These are phyloP conservation scores for Stenogyne calaminthoides DNA, from an alignment of 305 asterid species.

Conservation along the genomic window DNA sequence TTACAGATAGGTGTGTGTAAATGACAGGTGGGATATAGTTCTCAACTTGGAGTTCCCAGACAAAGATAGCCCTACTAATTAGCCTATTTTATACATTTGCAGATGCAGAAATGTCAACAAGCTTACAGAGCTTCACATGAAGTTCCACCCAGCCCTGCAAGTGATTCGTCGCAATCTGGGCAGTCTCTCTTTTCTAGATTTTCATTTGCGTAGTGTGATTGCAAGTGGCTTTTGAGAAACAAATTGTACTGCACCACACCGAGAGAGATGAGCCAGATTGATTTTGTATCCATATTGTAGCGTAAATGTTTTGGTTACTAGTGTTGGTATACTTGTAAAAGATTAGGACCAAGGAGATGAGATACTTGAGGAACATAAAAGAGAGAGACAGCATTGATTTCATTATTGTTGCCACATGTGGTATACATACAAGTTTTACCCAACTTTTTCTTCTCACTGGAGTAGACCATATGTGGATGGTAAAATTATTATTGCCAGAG, in stretches of 20 bases:
- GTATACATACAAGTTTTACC: conserved; percentile 16
- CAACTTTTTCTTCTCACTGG: not conserved
- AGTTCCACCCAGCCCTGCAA: conserved; percentile 68
- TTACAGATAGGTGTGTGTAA: not conserved
- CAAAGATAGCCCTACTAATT: conserved; percentile 13
- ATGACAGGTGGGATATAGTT: not conserved
- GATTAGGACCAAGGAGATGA: not conserved
- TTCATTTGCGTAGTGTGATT: conserved; percentile 58
- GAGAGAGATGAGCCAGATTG: not conserved
- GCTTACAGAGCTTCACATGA: conserved; percentile 68
- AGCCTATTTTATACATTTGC: conserved; percentile 30
- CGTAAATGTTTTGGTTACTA: conserved; percentile 11
- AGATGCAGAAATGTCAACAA: conserved; percentile 89
- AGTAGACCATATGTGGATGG: not conserved
- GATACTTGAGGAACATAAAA: not conserved
- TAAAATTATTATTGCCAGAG: not conserved
- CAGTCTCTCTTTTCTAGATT: conserved; percentile 89
- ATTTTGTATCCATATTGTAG: conserved; percentile 20
- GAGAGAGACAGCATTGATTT: not conserved
- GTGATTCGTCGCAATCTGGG: conserved; percentile 61
- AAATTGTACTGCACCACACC: not conserved
- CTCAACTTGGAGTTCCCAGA: not conserved
- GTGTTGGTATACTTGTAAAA: conserved; percentile 3
- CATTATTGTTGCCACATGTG: not conserved
- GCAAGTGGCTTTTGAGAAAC: not conserved